Conservation (phyloP, 2,329 filamentous ascomycete species). For the Penicillium brasilianum region DNA sequence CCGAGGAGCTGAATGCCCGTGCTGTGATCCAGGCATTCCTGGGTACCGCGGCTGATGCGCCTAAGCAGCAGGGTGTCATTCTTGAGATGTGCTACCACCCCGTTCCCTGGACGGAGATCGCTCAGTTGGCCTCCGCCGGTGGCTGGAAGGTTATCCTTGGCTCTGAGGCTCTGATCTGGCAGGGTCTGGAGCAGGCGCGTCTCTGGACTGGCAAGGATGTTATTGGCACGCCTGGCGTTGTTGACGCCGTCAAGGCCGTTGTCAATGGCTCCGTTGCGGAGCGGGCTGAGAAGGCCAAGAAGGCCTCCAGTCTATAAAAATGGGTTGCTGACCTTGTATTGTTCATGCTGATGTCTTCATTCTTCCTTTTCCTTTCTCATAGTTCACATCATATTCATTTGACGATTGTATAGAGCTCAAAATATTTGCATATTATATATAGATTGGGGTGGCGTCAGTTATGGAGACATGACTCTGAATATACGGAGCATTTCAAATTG, state of each 20-base stretch:
- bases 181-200: slow-evolving; percentile 70
- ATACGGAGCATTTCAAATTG: background rate
- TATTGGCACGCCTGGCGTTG: slow-evolving; percentile 59
- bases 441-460: slow-evolving; percentile 22
- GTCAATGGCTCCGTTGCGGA: slow-evolving; percentile 56
- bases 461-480: slow-evolving; percentile 13
- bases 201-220: slow-evolving; percentile 68
- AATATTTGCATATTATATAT: slow-evolving; percentile 29
- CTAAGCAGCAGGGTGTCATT: slow-evolving; percentile 66
- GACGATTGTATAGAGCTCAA: slow-evolving; percentile 30
- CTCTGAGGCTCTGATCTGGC: slow-evolving; percentile 77
- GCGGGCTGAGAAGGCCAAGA: slow-evolving; percentile 28
- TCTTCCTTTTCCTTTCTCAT: slow-evolving; percentile 8
- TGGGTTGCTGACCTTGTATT: background rate
- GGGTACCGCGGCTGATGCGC: slow-evolving; percentile 21
- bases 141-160: slow-evolving; percentile 78
- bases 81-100: slow-evolving; percentile 88
- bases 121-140: slow-evolving; percentile 61
- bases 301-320: slow-evolving; percentile 32
- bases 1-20: slow-evolving; percentile 66
- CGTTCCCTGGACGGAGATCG: slow-evolving; percentile 69
- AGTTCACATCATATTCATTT: slow-evolving; percentile 4
- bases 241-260: slow-evolving; percentile 62
- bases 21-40: slow-evolving; percentile 53
- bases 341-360: slow-evolving; percentile 6